A percentile compares a stretch with the other conserved stretches of the same genome.
Conservation (phyloP, 2,329 filamentous ascomycete species). For the Ophiostoma sp. region DNA sequence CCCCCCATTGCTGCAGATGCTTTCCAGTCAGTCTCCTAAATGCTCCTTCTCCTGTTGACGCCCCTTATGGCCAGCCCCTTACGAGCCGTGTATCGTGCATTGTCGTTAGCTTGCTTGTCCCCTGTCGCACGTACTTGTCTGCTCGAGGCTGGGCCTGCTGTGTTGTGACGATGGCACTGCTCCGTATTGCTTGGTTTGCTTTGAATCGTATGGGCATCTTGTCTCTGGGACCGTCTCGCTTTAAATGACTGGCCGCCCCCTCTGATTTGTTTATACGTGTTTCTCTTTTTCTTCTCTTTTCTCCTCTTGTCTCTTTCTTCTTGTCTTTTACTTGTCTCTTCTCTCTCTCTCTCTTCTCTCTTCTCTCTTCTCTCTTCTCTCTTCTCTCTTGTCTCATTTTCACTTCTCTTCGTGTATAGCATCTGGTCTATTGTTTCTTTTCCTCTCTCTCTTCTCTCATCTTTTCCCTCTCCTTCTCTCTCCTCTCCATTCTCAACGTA, state of each 20-base stretch:
- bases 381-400: background rate
- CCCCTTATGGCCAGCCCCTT: background rate
- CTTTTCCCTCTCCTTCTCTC: background rate
- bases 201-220: background rate
- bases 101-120: background rate
- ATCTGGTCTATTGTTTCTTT: slow-evolving; percentile 7
- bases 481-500: background rate
- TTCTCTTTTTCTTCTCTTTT: background rate
- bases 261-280: background rate
- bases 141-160: background rate
- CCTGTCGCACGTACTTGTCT: background rate
- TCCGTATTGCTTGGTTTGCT: background rate
- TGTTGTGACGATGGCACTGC: background rate
- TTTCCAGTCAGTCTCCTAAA: background rate
- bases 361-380: background rate
- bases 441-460: background rate
- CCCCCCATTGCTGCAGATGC: background rate
- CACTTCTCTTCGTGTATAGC: slow-evolving; percentile 7
- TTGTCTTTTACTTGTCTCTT: background rate
- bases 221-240: background rate
- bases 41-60: too few relatives aligned
- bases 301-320: background rate
- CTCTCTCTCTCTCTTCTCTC: background rate
- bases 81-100: background rate
- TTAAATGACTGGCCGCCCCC: slow-evolving; percentile 6